Evolutionary conservation across 768 basidiomycete species (phyloP).

Genomic region (Suillus bovinus): DNA sequence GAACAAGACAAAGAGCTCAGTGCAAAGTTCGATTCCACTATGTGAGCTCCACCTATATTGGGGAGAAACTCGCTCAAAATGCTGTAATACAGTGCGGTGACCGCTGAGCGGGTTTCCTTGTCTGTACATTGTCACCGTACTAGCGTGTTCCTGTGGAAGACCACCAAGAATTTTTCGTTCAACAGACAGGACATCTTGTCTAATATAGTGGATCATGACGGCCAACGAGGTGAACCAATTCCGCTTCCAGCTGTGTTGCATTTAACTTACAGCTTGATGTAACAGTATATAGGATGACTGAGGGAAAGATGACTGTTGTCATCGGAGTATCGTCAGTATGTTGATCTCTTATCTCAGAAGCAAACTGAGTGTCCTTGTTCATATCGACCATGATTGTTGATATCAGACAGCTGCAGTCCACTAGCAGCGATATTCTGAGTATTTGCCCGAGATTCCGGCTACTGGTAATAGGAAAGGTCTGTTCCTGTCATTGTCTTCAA

Average conservation of each 20-base stretch:
- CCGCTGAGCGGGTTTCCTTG: conserved; percentile 1
- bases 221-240: conserved; percentile 7
- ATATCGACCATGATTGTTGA: background rate
- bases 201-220: background rate
- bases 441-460: conserved; percentile 12
- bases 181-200: background rate
- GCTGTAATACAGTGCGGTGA: background rate
- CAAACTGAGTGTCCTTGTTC: background rate
- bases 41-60: background rate
- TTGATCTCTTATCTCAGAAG: background rate
- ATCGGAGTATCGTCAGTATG: background rate
- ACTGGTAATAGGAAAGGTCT: conserved; percentile 13
- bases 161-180: conserved; percentile 7
- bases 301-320: conserved; percentile 3
- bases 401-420: conserved; percentile 8
- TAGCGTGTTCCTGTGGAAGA: background rate
- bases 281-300: background rate
- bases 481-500: background rate
- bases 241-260: background rate
- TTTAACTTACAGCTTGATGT: background rate
- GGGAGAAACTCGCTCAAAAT: background rate
- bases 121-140: conserved; percentile 5
- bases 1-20: conserved; percentile 1
- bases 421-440: conserved; percentile 4
- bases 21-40: background rate